Conservation (phyloP, 257 asterid genomes). For the Leptodermis oblonga region DNA sequence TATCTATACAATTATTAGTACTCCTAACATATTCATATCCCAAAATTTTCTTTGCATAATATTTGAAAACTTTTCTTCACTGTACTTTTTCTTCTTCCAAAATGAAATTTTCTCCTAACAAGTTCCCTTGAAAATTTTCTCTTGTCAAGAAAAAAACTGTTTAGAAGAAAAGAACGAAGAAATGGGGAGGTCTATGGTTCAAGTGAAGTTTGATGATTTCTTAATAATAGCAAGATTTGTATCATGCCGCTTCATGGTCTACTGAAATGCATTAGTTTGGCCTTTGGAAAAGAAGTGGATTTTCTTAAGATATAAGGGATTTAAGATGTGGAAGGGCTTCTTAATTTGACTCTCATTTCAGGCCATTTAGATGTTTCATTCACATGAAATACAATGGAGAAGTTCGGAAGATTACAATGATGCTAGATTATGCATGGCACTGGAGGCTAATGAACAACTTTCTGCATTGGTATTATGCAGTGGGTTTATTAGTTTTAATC, state of each 20-base stretch:
- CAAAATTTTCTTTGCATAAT: no score
- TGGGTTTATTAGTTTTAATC: neutral
- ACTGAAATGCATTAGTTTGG: neutral
- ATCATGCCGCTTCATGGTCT: neutral
- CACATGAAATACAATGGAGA: neutral
- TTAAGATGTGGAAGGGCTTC: neutral
- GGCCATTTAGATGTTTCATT: neutral
- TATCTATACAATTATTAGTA: no score
- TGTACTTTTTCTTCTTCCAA: no score
- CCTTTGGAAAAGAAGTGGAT: neutral
- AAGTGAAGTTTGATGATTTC: neutral
- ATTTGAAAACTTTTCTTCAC: no score
- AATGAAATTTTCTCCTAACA: no score
- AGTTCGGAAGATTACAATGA: neutral
- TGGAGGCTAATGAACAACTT: neutral
- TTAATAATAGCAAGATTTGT: neutral
- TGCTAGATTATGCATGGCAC: neutral
- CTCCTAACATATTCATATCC: no score
- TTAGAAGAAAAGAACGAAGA: no score
- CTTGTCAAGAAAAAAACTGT: no score
- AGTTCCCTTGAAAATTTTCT: no score
- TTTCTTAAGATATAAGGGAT: neutral
- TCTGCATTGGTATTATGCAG: neutral
- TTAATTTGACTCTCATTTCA: neutral
- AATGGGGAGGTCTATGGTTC: conserved; percentile 1